Evolutionary conservation across 2,329 filamentous ascomycete species (phyloP), one percentile per base, ranked within the genome.

Genomic region (Cryphonectria carpinicola): DNA sequence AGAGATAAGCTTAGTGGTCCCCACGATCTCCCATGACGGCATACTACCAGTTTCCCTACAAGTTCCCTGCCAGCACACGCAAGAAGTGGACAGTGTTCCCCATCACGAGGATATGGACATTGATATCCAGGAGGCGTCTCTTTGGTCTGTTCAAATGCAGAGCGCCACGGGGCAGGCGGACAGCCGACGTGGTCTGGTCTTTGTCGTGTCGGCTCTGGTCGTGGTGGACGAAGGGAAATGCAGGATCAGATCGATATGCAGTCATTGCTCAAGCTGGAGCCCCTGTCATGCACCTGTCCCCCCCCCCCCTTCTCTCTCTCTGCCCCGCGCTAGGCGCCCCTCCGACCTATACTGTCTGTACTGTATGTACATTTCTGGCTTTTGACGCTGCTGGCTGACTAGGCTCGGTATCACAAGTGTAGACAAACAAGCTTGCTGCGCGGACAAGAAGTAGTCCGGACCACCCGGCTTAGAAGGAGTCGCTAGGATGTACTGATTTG

Each of bases 401-500:
- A 32, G 54, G 46, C 46, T 56, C 28, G 58, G 58, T 61, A 61
- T 61, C 58, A 61, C 49, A 58, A 22, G n/a, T 32, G 46, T 46
- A 46, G 43, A 32, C 35, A 66, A 43, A 22, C 46, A 49, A 49
- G 46, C 46, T n/a, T 56, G 43, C 43, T 54, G 41, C n/a, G 28
- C 25, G 56, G 64, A 35, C 65, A 41, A 65, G n/a, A 49, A n/a
- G 43, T 22, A 28, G 22, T 25, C 65, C 60, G 69, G 32, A 17
- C 41, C 46, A 61, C 52, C 65, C 65, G 60, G 39, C 7, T 49
- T 46, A 17, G 28, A 32, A 28, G 25, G n/a, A 49, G 6, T 64
- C 6, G 28, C 56, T 69, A 35, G 65, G 13, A 28, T 41, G 25
- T 49, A 39, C 61, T 22, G 70, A 56, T 62, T 68, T 65, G 70